Percentiles rank a stretch among this genome's conserved stretches.
Evolutionary conservation across 352 stramenopile genomes (phyloP).

Genomic region (Phytophthora crassamura): DNA sequence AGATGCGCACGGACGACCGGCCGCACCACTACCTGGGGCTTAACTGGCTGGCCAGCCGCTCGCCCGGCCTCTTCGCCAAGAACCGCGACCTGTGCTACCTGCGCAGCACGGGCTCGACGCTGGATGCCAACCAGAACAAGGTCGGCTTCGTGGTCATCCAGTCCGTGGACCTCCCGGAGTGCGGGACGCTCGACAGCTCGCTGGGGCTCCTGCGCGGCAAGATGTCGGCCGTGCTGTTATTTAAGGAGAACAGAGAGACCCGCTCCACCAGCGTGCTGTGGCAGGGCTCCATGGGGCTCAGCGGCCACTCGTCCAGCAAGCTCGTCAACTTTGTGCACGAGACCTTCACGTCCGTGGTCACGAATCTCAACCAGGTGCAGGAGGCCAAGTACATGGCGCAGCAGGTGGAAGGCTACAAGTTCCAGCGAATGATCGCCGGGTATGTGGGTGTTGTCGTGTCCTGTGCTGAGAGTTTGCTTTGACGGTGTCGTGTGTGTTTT

Average conservation of each 20-base stretch:
- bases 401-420: slow-evolving; percentile 56
- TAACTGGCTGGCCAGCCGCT: slow-evolving; percentile 64
- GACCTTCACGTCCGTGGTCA: slow-evolving; percentile 61
- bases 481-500: neutral
- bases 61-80: slow-evolving; percentile 59
- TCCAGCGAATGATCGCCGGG: slow-evolving; percentile 48
- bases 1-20: slow-evolving; percentile 42
- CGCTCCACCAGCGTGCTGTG: slow-evolving; percentile 58
- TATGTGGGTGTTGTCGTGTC: slow-evolving; percentile 26
- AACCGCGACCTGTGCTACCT: slow-evolving; percentile 71
- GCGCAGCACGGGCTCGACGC: slow-evolving; percentile 53
- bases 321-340: slow-evolving; percentile 59
- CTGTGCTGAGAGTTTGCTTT: neutral
- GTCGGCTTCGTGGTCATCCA: slow-evolving; percentile 66
- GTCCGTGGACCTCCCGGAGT: slow-evolving; percentile 67
- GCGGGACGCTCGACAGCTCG: slow-evolving; percentile 52
- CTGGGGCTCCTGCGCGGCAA: slow-evolving; percentile 60
- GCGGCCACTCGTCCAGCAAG: slow-evolving; percentile 51
- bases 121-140: slow-evolving; percentile 50
- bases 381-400: slow-evolving; percentile 69
- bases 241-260: slow-evolving; percentile 54
- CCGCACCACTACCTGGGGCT: slow-evolving; percentile 72
- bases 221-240: slow-evolving; percentile 65
- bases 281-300: slow-evolving; percentile 57
- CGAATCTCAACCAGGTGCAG: slow-evolving; percentile 64